phyloP scores from a whole-genome alignment of 2,329 filamentous ascomycete species.

The Alternaria angustiovoidea region DNA sequence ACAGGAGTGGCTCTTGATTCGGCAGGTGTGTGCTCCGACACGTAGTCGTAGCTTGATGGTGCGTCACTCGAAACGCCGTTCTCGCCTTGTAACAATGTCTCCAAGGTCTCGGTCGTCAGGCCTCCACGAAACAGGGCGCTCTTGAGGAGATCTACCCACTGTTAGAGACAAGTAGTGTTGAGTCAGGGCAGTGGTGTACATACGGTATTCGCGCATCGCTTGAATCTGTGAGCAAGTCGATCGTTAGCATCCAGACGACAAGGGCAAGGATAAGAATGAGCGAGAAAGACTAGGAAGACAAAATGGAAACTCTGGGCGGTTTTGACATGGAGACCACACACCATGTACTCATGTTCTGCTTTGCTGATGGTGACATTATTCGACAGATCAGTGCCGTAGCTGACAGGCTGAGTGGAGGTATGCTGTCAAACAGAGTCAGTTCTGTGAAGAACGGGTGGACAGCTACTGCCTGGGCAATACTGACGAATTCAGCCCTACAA shows the following conservation, averaged over 20 bases:
- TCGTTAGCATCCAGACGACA: slow-evolving; percentile 5
- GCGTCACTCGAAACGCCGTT: slow-evolving; percentile 25
- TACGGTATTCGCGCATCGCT: slow-evolving; percentile 64
- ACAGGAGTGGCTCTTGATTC: slow-evolving; percentile 19
- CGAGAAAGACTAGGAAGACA: background rate
- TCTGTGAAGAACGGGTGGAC: background rate
- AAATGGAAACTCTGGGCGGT: background rate
- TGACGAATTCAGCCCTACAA: slow-evolving; percentile 59
- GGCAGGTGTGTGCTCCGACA: slow-evolving; percentile 24
- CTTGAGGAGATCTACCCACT: slow-evolving; percentile 53
- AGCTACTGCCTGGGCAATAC: slow-evolving; percentile 33
- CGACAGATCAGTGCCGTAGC: slow-evolving; percentile 46
- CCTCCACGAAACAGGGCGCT: slow-evolving; percentile 61
- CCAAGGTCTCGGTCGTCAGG: slow-evolving; percentile 58
- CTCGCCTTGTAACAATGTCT: slow-evolving; percentile 54
- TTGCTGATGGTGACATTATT: slow-evolving; percentile 64
- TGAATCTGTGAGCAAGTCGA: slow-evolving; percentile 42
- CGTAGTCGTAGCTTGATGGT: slow-evolving; percentile 20
- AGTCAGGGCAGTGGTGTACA: slow-evolving; percentile 18
- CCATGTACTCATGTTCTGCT: slow-evolving; percentile 68
- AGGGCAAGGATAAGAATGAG: background rate
- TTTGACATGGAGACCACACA: slow-evolving; percentile 46
- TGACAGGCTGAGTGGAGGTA: slow-evolving; percentile 49
- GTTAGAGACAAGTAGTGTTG: slow-evolving; percentile 6
- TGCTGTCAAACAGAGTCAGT: slow-evolving; percentile 44